Evolutionary conservation across 2,329 filamentous ascomycete species (phyloP), one percentile per base, ranked within the genome.

Genomic region (Diaporthe nobilis): DNA sequence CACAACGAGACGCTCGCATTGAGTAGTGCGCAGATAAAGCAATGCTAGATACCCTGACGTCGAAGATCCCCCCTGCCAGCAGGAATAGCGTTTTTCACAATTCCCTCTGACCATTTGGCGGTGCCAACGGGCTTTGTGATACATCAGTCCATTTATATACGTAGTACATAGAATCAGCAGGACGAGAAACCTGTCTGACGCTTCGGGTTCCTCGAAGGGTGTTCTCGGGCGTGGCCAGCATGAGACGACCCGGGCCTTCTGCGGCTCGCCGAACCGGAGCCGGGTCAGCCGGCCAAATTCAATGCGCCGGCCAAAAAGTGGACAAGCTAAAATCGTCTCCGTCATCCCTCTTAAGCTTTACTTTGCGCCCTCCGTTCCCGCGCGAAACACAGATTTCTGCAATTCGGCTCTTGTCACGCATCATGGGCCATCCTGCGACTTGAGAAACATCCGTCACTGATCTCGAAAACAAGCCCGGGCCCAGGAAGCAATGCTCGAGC

Each of bases 401-500:
- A 28, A 25, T 42, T 28, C 3, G 22, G 25, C 12, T 28, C 34
- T 42, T 37, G 22, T 39, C 5, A 70, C 65, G 47, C 34, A 65
- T 28, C 22, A 77, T 77, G 76, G 70, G 39, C 65, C 63, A 15
- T 12, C n/a, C 12, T 34, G 31, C 49, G n/a, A 71, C 25, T n/a
- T 77, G 71, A 75, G 51, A 4, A 44, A 25, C n/a, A 25, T 15
- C 15, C 7, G 47, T 12, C 34, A n/a, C n/a, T 12, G 12, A 44
- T 51, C 20, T 39, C 28, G 20, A 49, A 57, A 28, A 28, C 51
- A 55, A 49, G 25, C 44, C 44, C 49, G 47, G 34, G 28, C 44
- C 49, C 58, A 47, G 42, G 58, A 63, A 75, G 76, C 67, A 44
- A 77, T 77, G 76, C 73, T 73, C 47, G 71, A 75, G 51, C 42